phyloP scores from a whole-genome alignment of 345 rosid genomes.

The Arabis alpina region DNA sequence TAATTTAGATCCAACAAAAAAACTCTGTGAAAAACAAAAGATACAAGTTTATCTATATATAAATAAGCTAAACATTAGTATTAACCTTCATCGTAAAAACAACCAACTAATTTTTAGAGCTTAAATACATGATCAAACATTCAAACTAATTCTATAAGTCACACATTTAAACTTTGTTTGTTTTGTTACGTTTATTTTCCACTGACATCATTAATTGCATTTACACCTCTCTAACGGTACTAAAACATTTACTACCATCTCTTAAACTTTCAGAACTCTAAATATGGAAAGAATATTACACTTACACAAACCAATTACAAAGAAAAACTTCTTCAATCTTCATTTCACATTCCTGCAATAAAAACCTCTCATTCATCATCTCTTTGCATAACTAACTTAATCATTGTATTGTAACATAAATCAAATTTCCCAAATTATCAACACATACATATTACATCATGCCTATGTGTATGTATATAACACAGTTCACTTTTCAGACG shows the following conservation, averaged over 20 bases:
- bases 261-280: neutral
- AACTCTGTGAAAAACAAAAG: constrained; percentile 3
- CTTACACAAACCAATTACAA: neutral
- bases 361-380: neutral
- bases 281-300: neutral
- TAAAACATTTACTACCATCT: neutral
- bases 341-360: constrained; percentile 3
- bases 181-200: neutral
- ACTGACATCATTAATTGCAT: constrained; percentile 21
- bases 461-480: neutral
- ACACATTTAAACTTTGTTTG: neutral
- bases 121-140: constrained; percentile 1
- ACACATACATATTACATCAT: neutral
- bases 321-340: constrained; percentile 4
- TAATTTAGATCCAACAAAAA: neutral
- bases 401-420: neutral
- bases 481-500: neutral
- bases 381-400: neutral
- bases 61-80: neutral
- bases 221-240: constrained; percentile 21
- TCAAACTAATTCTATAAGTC: neutral
- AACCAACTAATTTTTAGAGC: constrained; percentile 16
- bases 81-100: neutral
- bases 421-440: neutral
- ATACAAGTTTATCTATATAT: neutral